phyloP scores from a whole-genome alignment of 148 eudicot species.

The Rhododendron mucronatum region DNA sequence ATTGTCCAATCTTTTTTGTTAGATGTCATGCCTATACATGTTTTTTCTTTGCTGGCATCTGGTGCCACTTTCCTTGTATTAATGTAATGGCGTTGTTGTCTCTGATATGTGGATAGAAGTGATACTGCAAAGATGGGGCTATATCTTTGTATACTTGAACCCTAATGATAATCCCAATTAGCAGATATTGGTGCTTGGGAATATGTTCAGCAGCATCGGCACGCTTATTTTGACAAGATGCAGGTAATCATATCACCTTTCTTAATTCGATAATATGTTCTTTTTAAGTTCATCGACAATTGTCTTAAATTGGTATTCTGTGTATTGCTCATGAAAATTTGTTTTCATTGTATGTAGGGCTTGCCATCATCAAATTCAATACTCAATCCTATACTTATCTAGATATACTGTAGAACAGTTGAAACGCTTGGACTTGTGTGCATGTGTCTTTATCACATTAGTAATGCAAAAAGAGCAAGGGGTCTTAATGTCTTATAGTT shows the following conservation, averaged over 20 bases:
- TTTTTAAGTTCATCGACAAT: background rate
- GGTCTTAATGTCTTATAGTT: background rate
- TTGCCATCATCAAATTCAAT: background rate
- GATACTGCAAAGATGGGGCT: background rate
- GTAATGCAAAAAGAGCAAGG: background rate
- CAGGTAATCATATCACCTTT: conserved; percentile 43
- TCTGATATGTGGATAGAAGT: background rate
- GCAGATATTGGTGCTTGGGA: conserved; percentile 94
- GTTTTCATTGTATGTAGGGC: background rate
- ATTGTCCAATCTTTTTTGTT: background rate
- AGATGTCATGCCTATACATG: background rate
- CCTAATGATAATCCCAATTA: background rate
- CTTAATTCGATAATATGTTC: background rate
- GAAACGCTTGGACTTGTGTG: background rate
- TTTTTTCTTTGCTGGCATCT: background rate
- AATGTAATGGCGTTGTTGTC: background rate
- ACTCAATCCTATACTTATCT: background rate
- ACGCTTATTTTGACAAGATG: conserved; percentile 91
- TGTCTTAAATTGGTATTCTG: background rate
- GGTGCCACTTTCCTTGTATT: background rate
- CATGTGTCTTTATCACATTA: background rate
- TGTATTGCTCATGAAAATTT: background rate
- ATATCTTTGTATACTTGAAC: background rate
- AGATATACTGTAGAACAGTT: background rate
- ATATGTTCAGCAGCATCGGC: conserved; percentile 83